phyloP scores from a whole-genome alignment of 1,284 basidiomycete species.

The Omphalotus olearius region DNA sequence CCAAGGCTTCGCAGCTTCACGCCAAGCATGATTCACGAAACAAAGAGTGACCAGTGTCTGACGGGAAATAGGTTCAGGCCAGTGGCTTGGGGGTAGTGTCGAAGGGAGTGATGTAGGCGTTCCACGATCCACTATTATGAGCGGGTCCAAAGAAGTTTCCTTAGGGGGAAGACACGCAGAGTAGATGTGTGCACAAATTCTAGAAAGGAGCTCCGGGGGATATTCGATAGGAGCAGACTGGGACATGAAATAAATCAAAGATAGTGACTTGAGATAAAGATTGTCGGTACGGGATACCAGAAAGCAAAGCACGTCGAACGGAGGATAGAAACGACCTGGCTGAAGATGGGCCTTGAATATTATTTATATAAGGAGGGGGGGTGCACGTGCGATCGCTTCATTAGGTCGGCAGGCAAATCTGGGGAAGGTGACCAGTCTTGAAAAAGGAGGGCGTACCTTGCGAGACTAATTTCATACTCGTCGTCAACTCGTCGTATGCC shows the following conservation, averaged over 20 bases:
- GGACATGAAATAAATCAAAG: neutral
- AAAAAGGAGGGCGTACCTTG: too few relatives aligned
- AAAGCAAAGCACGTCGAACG: too few relatives aligned
- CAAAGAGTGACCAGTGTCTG: constrained; percentile 64
- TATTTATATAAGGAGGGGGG: too few relatives aligned
- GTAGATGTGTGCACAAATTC: constrained; percentile 67
- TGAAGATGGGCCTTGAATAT: too few relatives aligned
- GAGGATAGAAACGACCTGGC: too few relatives aligned
- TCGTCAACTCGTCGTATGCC: too few relatives aligned
- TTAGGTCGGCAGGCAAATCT: too few relatives aligned
- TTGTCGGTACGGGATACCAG: too few relatives aligned
- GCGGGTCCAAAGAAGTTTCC: constrained; percentile 64
- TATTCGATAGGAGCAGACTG: constrained; percentile 27
- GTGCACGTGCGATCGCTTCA: too few relatives aligned
- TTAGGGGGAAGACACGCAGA: constrained; percentile 52
- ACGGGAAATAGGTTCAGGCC: constrained; percentile 60
- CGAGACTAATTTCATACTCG: too few relatives aligned
- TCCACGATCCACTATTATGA: constrained; percentile 42
- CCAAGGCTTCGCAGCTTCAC: constrained; percentile 75
- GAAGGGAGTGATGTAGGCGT: constrained; percentile 64
- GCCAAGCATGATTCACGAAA: constrained; percentile 70
- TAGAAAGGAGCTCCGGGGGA: constrained; percentile 63
- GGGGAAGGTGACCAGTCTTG: too few relatives aligned
- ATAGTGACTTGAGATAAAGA: too few relatives aligned
- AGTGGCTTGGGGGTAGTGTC: constrained; percentile 61